Conservation (phyloP, 352 stramenopile species). For the Phytophthora podocarpi region DNA sequence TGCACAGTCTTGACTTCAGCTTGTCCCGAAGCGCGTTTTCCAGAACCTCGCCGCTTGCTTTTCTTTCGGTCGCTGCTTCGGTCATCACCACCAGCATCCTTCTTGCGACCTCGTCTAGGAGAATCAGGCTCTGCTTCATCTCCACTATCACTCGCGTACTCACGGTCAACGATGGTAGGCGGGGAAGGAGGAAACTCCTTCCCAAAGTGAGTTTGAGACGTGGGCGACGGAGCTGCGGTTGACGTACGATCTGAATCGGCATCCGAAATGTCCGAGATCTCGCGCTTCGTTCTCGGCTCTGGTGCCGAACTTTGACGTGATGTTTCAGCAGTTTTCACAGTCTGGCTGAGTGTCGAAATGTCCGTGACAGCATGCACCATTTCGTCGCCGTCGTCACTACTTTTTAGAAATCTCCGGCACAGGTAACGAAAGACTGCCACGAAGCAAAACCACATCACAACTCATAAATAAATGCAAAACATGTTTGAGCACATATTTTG, state of each 20-base stretch:
- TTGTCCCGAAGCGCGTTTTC: neutral
- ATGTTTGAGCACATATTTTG: no score
- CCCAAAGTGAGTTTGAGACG: conserved; percentile 5
- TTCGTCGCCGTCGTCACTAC: conserved; percentile 40
- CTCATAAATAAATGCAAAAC: no score
- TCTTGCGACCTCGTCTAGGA: conserved; percentile 14
- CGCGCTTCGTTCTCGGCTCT: conserved; percentile 34
- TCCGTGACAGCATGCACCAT: conserved; percentile 49
- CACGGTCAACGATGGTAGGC: conserved; percentile 24
- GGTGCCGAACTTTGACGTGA: conserved; percentile 21
- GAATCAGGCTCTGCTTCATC: conserved; percentile 15
- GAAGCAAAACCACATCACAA: no score
- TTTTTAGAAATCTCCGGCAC: conserved; percentile 55
- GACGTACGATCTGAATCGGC: conserved; percentile 33
- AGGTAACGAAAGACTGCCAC: conserved; percentile 69
- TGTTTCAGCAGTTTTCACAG: conserved; percentile 9
- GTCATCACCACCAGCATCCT: conserved; percentile 10
- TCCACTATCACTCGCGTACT: conserved; percentile 31
- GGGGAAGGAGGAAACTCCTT: conserved; percentile 17
- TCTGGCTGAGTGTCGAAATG: conserved; percentile 59
- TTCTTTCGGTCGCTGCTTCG: conserved; percentile 3
- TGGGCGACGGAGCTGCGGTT: conserved; percentile 25
- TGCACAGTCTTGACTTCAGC: neutral
- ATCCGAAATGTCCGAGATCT: conserved; percentile 49
- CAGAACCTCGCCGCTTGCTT: conserved; percentile 4